Base-by-base conservation (phyloP, 2,329 filamentous ascomycete genomes). In the Nemania diffusa region DNA sequence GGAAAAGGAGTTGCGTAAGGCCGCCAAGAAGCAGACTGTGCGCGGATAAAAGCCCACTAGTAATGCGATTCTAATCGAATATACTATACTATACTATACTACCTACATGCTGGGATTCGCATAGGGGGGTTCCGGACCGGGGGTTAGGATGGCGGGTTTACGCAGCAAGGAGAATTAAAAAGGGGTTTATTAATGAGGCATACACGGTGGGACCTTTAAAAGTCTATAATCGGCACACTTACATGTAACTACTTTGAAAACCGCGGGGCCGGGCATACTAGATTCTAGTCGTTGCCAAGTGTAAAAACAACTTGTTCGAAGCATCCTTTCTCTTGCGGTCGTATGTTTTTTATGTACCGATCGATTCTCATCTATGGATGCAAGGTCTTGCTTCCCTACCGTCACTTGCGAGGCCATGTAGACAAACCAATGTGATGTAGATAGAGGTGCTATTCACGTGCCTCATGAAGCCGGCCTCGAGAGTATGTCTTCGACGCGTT, bases 1-100 rank as follows among this genome's bases (percentile, higher is more conserved):
- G 74, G 91, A 93, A 78, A 92, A 91, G 86, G 91, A 91, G 80
- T 66, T 85, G 76, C 85, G 85, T 74, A 86, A 83, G 79, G 79
- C 79, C 32, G 80, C 83, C 72, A 88, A 86, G 82, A 86, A 83
- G 80, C 80, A 82, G 78, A 88, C 85, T 6, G 78, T 83, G 72
- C 82, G 86, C 44, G 86, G 78, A 32, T 88, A 81, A 32, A 29
- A 61, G 59, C n/a, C 1, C 29, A 11, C 13, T 42, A 34, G n/a
- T 32, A 9, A 24, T 15, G 22, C 11, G 26, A 52, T 37, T 27
- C 27, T 59, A 11, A 32, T 55, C 29, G 8, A 55, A 52, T 42
- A 50, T 26, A 20, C n/a, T 62, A 26, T 8, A 37, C 5, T 52
- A 52, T 22, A 46, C n/a, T 46, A 50, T 26, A 26, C 22, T 26